Evolutionary conservation across 1,284 basidiomycete species (phyloP).

Genomic region (Rhodotorula sp.): DNA sequence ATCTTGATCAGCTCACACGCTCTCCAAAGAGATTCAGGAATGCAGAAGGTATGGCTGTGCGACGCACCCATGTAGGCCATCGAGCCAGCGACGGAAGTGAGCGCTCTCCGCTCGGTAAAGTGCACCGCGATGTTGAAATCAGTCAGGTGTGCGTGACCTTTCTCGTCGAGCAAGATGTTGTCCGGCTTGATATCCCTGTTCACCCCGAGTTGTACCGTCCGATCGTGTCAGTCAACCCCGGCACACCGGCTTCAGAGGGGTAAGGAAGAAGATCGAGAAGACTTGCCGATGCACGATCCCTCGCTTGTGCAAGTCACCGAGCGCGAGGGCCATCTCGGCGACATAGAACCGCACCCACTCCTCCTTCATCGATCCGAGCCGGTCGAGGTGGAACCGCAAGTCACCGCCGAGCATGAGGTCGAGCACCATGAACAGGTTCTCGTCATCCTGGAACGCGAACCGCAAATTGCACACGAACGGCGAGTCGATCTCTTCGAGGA

Average conservation of each 20-base stretch:
- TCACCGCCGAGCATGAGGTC: conserved; percentile 97
- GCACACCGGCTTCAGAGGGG: too few species aligned
- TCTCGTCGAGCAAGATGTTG: conserved; percentile 87
- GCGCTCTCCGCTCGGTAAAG: conserved; percentile 77
- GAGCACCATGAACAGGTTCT: conserved; percentile 95
- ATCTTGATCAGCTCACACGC: background rate
- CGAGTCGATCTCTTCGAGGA: conserved; percentile 94
- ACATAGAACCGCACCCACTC: conserved; percentile 82
- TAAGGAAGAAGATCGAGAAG: background rate
- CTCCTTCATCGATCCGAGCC: conserved; percentile 72
- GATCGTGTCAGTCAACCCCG: too few species aligned
- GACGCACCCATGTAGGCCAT: conserved; percentile 91
- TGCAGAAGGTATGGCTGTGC: background rate
- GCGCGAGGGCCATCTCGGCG: conserved; percentile 77
- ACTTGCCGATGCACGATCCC: conserved; percentile 88
- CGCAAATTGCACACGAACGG: conserved; percentile 90
- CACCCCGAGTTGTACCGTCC: background rate
- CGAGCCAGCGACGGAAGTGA: conserved; percentile 89
- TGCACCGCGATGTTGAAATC: conserved; percentile 99
- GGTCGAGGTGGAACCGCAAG: conserved; percentile 86
- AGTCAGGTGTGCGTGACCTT: conserved; percentile 91
- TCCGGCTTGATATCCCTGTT: conserved; percentile 90
- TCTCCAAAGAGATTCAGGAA: too few species aligned
- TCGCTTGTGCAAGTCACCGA: conserved; percentile 85
- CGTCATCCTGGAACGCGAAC: conserved; percentile 96